phyloP scores from a whole-genome alignment of 2,329 filamentous ascomycete genomes.

The Penicillium polonicum region DNA sequence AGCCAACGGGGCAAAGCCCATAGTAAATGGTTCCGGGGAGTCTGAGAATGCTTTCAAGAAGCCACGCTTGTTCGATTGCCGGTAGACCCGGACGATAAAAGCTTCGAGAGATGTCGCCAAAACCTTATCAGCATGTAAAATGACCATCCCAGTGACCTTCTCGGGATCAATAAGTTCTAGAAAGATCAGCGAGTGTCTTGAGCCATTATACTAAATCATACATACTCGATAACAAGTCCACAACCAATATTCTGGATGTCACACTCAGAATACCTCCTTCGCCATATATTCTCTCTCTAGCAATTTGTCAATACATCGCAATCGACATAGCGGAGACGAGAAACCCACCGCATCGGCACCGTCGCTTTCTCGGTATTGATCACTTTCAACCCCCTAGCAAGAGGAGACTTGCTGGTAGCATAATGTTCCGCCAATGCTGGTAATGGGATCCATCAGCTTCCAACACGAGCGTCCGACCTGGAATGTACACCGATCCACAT shows the following conservation, averaged over 20 bases:
- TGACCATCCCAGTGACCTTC: slow-evolving; percentile 80
- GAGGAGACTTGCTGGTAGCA: slow-evolving; percentile 77
- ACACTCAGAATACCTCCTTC: slow-evolving; percentile 91
- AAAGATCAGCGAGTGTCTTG: slow-evolving; percentile 14
- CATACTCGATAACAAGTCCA: slow-evolving; percentile 78
- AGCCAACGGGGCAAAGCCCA: slow-evolving; percentile 81
- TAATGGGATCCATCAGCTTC: slow-evolving; percentile 12
- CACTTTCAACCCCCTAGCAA: slow-evolving; percentile 79
- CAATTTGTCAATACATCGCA: slow-evolving; percentile 21
- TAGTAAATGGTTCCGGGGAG: slow-evolving; percentile 83
- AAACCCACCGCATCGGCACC: slow-evolving; percentile 62
- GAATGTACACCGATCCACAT: slow-evolving; percentile 11
- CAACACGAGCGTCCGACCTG: neutral
- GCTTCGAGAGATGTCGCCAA: slow-evolving; percentile 86
- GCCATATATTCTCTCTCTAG: slow-evolving; percentile 83
- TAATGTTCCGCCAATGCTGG: slow-evolving; percentile 86
- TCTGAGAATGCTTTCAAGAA: slow-evolving; percentile 97
- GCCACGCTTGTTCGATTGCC: slow-evolving; percentile 89
- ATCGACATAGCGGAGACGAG: neutral
- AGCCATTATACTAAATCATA: slow-evolving; percentile 10
- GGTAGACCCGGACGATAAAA: slow-evolving; percentile 89
- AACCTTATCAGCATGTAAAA: slow-evolving; percentile 82
- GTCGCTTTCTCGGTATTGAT: slow-evolving; percentile 95
- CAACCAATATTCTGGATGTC: slow-evolving; percentile 90
- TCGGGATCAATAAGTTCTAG: slow-evolving; percentile 69